Percentiles rank a stretch among this genome's conserved stretches.
phyloP scores from a whole-genome alignment of 2,329 filamentous ascomycete genomes.

The Diaporthe sp. region DNA sequence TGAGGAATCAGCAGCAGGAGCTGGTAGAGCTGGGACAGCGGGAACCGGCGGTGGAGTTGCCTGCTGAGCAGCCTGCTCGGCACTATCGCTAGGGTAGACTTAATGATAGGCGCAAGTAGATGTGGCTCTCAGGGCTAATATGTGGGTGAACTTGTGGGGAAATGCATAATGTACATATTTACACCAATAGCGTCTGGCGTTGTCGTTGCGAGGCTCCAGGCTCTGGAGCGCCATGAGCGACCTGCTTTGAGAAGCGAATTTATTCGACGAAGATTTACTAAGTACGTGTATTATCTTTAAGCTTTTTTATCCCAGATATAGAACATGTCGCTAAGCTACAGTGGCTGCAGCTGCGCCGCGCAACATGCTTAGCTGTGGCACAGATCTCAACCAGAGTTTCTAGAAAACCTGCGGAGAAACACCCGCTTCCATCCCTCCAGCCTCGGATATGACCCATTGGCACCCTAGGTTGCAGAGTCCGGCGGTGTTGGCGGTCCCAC shows the following conservation, averaged over 20 bases:
- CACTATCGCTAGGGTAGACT: neutral
- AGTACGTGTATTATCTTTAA: neutral
- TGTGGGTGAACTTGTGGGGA: neutral
- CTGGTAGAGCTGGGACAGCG: slow-evolving; percentile 16
- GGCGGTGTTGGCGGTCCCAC: slow-evolving; percentile 23
- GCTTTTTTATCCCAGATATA: neutral
- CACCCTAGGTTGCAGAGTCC: neutral
- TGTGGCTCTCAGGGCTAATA: no score
- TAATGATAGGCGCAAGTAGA: neutral
- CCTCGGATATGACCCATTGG: neutral
- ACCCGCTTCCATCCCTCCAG: neutral
- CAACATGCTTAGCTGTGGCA: neutral
- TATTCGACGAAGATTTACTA: slow-evolving; percentile 2
- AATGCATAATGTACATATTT: neutral
- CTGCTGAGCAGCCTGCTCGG: slow-evolving; percentile 3
- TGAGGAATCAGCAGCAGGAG: slow-evolving; percentile 27
- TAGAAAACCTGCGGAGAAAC: neutral
- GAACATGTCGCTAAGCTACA: neutral
- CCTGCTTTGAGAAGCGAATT: neutral
- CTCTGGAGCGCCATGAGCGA: no score
- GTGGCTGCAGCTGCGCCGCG: neutral
- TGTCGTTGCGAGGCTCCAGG: neutral
- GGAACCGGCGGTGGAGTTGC: slow-evolving; percentile 12
- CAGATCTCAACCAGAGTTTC: neutral
- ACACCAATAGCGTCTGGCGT: neutral